Percentiles rank a stretch among this genome's conserved stretches.
These are phyloP conservation scores for Serendipita sp. DNA, from an alignment of 768 basidiomycete genomes.

Conservation along the genomic window DNA sequence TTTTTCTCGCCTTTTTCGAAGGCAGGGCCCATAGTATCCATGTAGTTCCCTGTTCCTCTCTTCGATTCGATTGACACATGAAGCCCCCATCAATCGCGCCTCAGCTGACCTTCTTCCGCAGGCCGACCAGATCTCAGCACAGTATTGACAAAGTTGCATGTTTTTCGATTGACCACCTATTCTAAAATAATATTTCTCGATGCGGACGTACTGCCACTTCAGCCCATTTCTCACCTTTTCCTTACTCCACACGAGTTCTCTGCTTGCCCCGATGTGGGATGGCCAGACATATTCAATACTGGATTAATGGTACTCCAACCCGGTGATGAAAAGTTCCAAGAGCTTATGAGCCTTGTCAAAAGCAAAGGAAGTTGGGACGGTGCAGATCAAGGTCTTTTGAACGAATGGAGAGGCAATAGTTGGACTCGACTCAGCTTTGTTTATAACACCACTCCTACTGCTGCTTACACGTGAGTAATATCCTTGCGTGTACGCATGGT, in stretches of 20 bases:
- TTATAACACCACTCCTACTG: constrained; percentile 96
- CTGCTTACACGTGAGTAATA: constrained; percentile 76
- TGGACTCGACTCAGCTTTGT: constrained; percentile 96
- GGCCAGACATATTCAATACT: constrained; percentile 99
- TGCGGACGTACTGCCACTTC: constrained; percentile 77
- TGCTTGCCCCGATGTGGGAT: constrained; percentile 92
- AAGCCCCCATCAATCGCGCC: constrained; percentile 11
- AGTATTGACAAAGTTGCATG: constrained; percentile 91
- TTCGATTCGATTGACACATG: constrained; percentile 7
- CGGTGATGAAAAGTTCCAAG: constrained; percentile 64
- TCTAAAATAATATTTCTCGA: constrained; percentile 81
- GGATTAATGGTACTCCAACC: constrained; percentile 83
- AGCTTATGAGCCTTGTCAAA: constrained; percentile 53
- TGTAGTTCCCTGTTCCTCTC: constrained; percentile 12
- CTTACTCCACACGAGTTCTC: constrained; percentile 67
- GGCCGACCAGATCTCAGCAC: constrained; percentile 88
- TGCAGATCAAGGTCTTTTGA: constrained; percentile 94
- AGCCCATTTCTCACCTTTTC: constrained; percentile 89
- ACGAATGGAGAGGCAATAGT: constrained; percentile 75
- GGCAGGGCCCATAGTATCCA: constrained; percentile 10
- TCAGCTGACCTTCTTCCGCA: constrained; percentile 22
- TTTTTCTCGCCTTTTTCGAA: no score
- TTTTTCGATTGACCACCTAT: constrained; percentile 82
- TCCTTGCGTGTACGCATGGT: constrained; percentile 9
- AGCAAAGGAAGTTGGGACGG: constrained; percentile 88